A percentile compares a stretch with the other conserved stretches of the same genome.
phyloP scores from a whole-genome alignment of 176 grass and related monocot genomes.

The Dendrocalamus sinicus region DNA sequence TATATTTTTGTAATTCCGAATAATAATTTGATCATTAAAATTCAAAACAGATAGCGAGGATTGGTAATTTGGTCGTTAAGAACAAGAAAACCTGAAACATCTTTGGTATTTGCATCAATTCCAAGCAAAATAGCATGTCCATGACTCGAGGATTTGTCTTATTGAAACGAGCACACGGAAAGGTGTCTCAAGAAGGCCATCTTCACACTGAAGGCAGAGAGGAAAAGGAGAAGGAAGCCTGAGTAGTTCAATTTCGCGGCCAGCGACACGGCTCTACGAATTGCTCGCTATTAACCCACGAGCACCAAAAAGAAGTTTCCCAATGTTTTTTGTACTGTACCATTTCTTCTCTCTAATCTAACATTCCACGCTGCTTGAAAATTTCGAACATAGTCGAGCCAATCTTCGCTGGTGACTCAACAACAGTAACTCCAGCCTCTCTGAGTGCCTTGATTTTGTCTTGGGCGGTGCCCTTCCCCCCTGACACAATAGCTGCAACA shows the following conservation, averaged over 20 bases:
- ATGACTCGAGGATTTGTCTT: conserved; percentile 45
- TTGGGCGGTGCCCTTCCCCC: conserved; percentile 92
- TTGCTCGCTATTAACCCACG: conserved; percentile 48
- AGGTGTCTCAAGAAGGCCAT: conserved; percentile 21
- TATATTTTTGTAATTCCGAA: too few species aligned
- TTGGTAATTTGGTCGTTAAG: not conserved
- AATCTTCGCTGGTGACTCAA: conserved; percentile 95
- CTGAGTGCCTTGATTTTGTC: conserved; percentile 93
- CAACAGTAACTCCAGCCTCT: conserved; percentile 89
- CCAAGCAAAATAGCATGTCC: conserved; percentile 31
- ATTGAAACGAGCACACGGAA: conserved; percentile 47
- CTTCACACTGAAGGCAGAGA: conserved; percentile 24
- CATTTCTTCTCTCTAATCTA: conserved; percentile 62
- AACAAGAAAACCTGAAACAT: not conserved
- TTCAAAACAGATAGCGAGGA: not conserved
- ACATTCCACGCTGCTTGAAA: conserved; percentile 89
- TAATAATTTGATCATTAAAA: too few species aligned
- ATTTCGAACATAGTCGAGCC: conserved; percentile 77
- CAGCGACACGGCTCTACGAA: conserved; percentile 38
- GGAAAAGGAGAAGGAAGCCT: not conserved
- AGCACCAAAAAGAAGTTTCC: conserved; percentile 46
- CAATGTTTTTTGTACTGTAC: conserved; percentile 55
- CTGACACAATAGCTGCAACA: conserved; percentile 87
- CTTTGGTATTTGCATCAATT: conserved; percentile 18
- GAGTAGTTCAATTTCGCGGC: conserved; percentile 32